phyloP scores from a whole-genome alignment of 805 yeast genomes.

The Saturnispora ahearnii region DNA sequence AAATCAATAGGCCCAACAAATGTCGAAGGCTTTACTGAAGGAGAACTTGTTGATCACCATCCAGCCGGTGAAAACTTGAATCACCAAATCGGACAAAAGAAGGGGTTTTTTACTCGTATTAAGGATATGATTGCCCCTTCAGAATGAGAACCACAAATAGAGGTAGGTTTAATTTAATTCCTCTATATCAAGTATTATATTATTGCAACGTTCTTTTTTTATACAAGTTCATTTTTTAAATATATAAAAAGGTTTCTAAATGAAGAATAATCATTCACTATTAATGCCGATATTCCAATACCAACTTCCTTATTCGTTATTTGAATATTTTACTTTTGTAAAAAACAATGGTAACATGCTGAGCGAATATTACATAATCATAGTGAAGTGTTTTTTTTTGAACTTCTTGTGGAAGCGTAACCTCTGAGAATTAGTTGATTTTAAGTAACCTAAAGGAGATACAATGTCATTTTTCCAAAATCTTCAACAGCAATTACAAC shows the following conservation, averaged over 20 bases:
- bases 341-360: too few relatives aligned
- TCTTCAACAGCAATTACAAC: conserved; percentile 18
- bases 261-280: too few relatives aligned
- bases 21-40: not conserved
- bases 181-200: too few relatives aligned
- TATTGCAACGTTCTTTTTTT: too few relatives aligned
- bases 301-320: too few relatives aligned
- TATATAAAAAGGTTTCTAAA: too few relatives aligned
- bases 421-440: not conserved
- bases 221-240: too few relatives aligned
- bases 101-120: not conserved
- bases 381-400: not conserved
- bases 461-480: conserved; percentile 18
- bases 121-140: not conserved
- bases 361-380: too few relatives aligned
- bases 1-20: not conserved
- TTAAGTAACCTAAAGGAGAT: not conserved
- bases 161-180: too few relatives aligned
- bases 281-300: too few relatives aligned
- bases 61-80: not conserved
- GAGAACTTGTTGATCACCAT: not conserved
- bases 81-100: not conserved
- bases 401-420: not conserved
- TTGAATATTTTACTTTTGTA: too few relatives aligned
- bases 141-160: too few relatives aligned